Conservation (phyloP, 2,329 filamentous ascomycete species). For the Fusarium xylarioides region DNA sequence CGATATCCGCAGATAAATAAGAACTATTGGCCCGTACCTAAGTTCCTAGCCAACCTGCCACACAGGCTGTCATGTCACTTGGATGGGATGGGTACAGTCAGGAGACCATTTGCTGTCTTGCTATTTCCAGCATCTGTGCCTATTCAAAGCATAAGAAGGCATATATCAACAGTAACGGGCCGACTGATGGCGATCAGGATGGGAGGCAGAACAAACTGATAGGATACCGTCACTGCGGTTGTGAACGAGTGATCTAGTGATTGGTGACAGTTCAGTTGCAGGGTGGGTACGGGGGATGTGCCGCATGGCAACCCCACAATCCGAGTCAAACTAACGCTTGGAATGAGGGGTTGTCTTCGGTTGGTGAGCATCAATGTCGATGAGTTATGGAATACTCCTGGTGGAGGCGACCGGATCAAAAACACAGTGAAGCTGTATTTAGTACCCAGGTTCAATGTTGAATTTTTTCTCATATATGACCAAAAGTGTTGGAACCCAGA, state of each 20-base stretch:
- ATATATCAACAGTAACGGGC: constrained; percentile 39
- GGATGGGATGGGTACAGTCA: not conserved
- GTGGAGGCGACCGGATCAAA: not conserved
- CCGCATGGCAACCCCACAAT: constrained; percentile 43
- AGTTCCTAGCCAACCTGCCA: not conserved
- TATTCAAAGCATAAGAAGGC: constrained; percentile 4
- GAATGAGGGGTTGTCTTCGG: constrained; percentile 28
- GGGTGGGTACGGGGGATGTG: constrained; percentile 32
- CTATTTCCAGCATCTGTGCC: not conserved
- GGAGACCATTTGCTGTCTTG: not conserved
- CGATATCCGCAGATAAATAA: not conserved
- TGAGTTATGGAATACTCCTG: not conserved
- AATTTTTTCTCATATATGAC: not conserved
- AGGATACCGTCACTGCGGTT: constrained; percentile 44
- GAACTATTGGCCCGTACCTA: not conserved
- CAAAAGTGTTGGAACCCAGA: not conserved
- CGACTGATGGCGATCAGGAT: constrained; percentile 38
- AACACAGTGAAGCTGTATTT: not conserved
- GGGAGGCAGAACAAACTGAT: constrained; percentile 38
- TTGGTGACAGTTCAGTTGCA: constrained; percentile 33
- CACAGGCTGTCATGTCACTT: constrained; percentile 3
- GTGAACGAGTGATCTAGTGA: constrained; percentile 32
- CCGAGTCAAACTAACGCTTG: not conserved
- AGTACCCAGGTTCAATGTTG: not conserved
- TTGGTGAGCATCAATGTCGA: constrained; percentile 3